phyloP scores from a whole-genome alignment of 176 grass and related monocot species.

The Oryza meridionalis region DNA sequence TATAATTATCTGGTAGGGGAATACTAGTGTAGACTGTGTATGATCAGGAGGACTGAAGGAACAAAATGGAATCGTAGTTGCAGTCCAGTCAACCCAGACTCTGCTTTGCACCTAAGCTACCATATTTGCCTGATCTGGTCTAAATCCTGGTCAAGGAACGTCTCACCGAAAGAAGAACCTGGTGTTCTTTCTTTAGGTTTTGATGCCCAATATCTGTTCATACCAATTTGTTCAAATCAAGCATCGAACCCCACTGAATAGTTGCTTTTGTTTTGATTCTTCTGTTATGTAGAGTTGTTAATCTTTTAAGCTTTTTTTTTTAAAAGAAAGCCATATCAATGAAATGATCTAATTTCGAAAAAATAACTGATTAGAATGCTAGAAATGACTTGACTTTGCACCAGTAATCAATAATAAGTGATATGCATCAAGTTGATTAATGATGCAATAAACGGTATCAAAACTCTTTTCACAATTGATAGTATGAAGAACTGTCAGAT shows the following conservation, averaged over 20 bases:
- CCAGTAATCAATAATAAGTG: neutral
- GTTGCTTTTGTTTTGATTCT: neutral
- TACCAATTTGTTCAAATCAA: neutral
- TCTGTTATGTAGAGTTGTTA: neutral
- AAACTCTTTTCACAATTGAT: neutral
- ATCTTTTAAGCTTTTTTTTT: neutral
- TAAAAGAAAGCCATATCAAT: too few species aligned
- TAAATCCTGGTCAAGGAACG: neutral
- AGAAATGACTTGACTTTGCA: neutral
- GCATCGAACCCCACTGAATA: neutral
- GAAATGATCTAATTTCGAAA: neutral
- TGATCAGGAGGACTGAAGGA: neutral
- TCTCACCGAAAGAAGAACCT: neutral
- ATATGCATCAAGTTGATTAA: too few species aligned
- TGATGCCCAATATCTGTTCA: neutral
- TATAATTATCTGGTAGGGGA: too few species aligned
- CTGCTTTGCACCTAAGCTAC: neutral
- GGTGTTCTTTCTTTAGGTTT: neutral
- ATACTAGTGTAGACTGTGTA: too few species aligned
- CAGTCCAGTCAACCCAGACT: neutral
- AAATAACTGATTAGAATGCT: neutral
- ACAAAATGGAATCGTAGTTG: neutral
- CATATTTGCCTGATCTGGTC: neutral
- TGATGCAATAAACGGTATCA: too few species aligned
- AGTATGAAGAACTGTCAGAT: neutral